Evolutionary conservation across 805 yeast genomes (phyloP).

Genomic region (Naumovozyma dairenensis): DNA sequence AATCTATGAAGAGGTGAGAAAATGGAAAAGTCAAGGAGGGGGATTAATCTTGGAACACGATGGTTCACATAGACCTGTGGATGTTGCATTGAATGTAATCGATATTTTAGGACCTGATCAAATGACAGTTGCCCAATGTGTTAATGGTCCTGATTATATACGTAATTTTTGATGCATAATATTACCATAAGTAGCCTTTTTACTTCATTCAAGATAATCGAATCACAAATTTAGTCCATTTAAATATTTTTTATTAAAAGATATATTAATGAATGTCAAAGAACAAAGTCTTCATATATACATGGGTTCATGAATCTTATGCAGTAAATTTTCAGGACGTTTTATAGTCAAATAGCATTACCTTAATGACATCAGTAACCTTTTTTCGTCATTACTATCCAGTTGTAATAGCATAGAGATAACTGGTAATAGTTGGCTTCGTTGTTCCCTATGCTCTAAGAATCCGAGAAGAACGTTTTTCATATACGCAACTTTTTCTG

Average conservation of each 20-base stretch:
- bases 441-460: conserved; percentile 85
- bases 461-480: conserved; percentile 88
- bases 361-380: conserved; percentile 46
- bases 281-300: too few species aligned
- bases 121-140: conserved; percentile 71
- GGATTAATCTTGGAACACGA: conserved; percentile 90
- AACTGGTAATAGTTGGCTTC: conserved; percentile 78
- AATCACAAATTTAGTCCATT: too few species aligned
- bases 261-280: too few species aligned
- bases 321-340: too few species aligned
- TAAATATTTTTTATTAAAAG: background rate
- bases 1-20: conserved; percentile 44
- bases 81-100: conserved; percentile 52
- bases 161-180: too few species aligned
- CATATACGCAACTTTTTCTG: conserved; percentile 59
- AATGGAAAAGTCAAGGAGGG: conserved; percentile 37
- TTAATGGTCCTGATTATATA: conserved; percentile 56
- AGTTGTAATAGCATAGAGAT: conserved; percentile 64
- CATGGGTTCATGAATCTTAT: too few species aligned
- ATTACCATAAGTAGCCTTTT: too few species aligned
- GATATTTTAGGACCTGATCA: conserved; percentile 51
- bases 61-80: conserved; percentile 53
- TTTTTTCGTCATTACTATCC: conserved; percentile 60
- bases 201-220: too few species aligned
- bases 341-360: conserved; percentile 9